Evolutionary conservation across 768 basidiomycete genomes (phyloP), one percentile per base, ranked within the genome.

Genomic region (Glaciozyma antarctica): DNA sequence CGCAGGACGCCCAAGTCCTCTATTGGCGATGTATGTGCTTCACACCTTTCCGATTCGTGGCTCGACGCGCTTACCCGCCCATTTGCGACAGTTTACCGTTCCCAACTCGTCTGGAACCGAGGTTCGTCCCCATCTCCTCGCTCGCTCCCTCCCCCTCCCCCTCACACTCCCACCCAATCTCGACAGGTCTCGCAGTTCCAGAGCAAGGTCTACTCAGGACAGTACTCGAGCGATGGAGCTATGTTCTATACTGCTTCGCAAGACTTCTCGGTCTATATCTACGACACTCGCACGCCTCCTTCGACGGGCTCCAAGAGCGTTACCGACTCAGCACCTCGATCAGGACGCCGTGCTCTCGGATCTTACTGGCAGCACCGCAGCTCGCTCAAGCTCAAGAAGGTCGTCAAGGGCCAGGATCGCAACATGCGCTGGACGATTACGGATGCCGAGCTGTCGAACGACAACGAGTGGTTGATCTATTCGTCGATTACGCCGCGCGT

Each of bases 361-460:
- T 67, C 77, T 44, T 70, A 76, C 34, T 60, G 71, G 74, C 69
- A 78, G 41, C 83, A 85, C 60, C 74, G 77, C 52, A 81, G 81
- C 9, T 81, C 79, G 10, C 78, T 83, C 73, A 80, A 79, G 57
- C 74, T 79, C 24, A 76, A 80, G 58, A 82, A 89, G 74, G 60
- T 60, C 24, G 70, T 70, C 28, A 60, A 68, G 30, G 71, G 65
- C 10, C 48, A 60, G 15, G 62, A 69, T 5, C 19, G 17, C 30
- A 65, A 65, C 59, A 65, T 60, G 88, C 80, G 83, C 44, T 98
- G 92, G 93, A 95, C 93, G 0, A 88, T 98, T 63, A 97, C 92
- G 10, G 95, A 97, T 51, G 67, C 61, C 48, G 58, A 38, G 43
- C 3, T 44, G 21, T 44, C 58, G 56, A 69, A 66, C 53, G 92